phyloP scores from a whole-genome alignment of 768 basidiomycete genomes.

The Auriscalpium vulgare region DNA sequence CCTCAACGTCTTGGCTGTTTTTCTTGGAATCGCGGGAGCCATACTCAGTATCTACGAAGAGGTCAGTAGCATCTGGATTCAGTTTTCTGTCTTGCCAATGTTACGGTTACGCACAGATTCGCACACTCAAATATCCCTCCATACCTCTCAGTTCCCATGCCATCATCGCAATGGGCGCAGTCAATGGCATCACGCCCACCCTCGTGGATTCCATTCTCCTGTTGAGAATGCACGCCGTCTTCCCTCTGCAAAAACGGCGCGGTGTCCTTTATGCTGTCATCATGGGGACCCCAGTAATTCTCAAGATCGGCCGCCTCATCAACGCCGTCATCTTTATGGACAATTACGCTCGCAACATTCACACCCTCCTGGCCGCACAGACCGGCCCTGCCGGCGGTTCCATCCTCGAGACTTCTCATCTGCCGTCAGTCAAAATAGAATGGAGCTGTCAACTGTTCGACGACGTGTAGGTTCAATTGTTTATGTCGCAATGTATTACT shows the following conservation, averaged over 20 bases:
- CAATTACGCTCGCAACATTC: neutral
- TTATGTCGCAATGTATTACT: neutral
- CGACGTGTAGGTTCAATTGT: slow-evolving; percentile 21
- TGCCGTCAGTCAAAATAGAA: slow-evolving; percentile 17
- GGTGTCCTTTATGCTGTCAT: slow-evolving; percentile 14
- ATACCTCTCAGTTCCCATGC: slow-evolving; percentile 10
- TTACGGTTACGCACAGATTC: neutral
- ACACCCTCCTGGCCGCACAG: neutral
- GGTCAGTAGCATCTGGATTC: slow-evolving; percentile 11
- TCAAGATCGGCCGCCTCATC: slow-evolving; percentile 25
- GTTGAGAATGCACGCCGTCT: slow-evolving; percentile 30
- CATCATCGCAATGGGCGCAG: slow-evolving; percentile 16
- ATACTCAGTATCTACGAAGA: slow-evolving; percentile 8
- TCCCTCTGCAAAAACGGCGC: slow-evolving; percentile 19
- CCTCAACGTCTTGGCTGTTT: slow-evolving; percentile 19
- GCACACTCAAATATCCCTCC: slow-evolving; percentile 12
- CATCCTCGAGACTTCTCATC: neutral
- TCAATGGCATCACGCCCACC: slow-evolving; percentile 25
- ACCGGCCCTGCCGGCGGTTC: neutral
- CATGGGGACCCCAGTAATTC: slow-evolving; percentile 20
- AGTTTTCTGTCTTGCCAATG: neutral
- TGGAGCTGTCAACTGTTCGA: slow-evolving; percentile 29
- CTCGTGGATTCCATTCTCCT: slow-evolving; percentile 32
- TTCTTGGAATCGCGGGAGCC: slow-evolving; percentile 8
- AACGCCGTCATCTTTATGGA: slow-evolving; percentile 13